Conservation (phyloP, 2,329 filamentous ascomycete species). For the Apiospora marii region DNA sequence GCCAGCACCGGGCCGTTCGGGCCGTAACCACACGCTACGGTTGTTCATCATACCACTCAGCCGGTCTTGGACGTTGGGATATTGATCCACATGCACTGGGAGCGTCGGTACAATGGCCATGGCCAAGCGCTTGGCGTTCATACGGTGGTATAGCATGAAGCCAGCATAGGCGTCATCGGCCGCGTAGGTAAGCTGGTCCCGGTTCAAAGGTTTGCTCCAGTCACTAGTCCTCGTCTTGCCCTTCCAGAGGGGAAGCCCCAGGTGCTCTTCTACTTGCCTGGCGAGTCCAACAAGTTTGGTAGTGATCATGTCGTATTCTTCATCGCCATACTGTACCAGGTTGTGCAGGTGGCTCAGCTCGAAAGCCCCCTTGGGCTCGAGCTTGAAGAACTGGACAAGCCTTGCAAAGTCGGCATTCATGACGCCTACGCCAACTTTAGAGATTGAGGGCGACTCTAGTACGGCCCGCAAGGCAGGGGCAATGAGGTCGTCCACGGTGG, state of each 20-base stretch:
- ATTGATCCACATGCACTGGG: constrained; percentile 33
- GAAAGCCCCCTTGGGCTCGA: constrained; percentile 35
- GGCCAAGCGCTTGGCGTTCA: constrained; percentile 36
- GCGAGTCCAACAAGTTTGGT: constrained; percentile 31
- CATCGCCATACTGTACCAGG: constrained; percentile 29
- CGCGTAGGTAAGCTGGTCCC: constrained; percentile 33
- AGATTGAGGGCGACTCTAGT: constrained; percentile 35
- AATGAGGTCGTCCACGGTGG: constrained; percentile 35
- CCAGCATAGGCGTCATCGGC: constrained; percentile 38
- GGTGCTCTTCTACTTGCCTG: constrained; percentile 33
- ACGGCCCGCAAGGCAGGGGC: constrained; percentile 36
- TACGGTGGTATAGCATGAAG: constrained; percentile 40
- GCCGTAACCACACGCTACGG: constrained; percentile 5
- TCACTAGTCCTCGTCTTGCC: constrained; percentile 33
- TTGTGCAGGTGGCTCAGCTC: constrained; percentile 38
- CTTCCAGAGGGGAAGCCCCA: constrained; percentile 37
- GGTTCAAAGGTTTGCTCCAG: constrained; percentile 33
- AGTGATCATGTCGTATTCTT: constrained; percentile 28
- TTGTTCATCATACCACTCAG: neutral
- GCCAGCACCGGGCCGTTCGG: neutral
- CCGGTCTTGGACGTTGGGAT: neutral
- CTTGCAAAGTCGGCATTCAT: constrained; percentile 34
- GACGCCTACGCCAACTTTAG: constrained; percentile 37
- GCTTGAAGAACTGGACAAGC: constrained; percentile 30
- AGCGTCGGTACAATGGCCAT: constrained; percentile 34